These are phyloP conservation scores for Ogataea neopini DNA, from an alignment of 805 yeast species.

Conservation along the genomic window DNA sequence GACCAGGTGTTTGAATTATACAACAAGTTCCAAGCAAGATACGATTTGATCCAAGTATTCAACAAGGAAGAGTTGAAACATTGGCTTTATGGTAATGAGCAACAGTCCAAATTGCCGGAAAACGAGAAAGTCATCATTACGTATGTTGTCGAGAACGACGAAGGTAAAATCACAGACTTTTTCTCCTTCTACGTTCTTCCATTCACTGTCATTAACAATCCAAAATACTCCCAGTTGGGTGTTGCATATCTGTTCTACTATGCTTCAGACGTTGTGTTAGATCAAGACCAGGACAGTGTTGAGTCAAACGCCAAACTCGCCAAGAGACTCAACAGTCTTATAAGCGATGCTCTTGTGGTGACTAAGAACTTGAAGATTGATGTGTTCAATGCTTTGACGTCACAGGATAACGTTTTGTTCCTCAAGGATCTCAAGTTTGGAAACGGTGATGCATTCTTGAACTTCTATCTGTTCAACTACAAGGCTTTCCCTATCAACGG, in stretches of 20 bases:
- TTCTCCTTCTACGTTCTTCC: conserved; percentile 89
- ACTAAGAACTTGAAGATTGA: conserved; percentile 73
- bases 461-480: conserved; percentile 91
- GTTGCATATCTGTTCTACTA: conserved; percentile 90
- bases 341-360: conserved; percentile 74
- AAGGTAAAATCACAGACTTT: conserved; percentile 79
- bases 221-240: conserved; percentile 64
- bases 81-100: conserved; percentile 67
- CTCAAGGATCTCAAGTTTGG: conserved; percentile 85
- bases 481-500: conserved; percentile 78
- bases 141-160: conserved; percentile 69
- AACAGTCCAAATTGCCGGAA: conserved; percentile 20
- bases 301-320: conserved; percentile 48
- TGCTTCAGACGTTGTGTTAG: conserved; percentile 67
- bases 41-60: conserved; percentile 72
- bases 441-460: conserved; percentile 87
- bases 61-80: conserved; percentile 67
- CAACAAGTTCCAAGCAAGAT: conserved; percentile 61
- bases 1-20: conserved; percentile 63
- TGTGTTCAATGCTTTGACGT: conserved; percentile 89
- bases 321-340: conserved; percentile 58
- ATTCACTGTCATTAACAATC: conserved; percentile 72
- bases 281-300: conserved; percentile 37
- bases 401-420: conserved; percentile 87
- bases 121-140: conserved; percentile 61